Percentiles rank a stretch among this genome's conserved stretches.
These are phyloP conservation scores for Penicillium desertorum DNA, from an alignment of 495 filamentous ascomycete species.

Conservation along the genomic window DNA sequence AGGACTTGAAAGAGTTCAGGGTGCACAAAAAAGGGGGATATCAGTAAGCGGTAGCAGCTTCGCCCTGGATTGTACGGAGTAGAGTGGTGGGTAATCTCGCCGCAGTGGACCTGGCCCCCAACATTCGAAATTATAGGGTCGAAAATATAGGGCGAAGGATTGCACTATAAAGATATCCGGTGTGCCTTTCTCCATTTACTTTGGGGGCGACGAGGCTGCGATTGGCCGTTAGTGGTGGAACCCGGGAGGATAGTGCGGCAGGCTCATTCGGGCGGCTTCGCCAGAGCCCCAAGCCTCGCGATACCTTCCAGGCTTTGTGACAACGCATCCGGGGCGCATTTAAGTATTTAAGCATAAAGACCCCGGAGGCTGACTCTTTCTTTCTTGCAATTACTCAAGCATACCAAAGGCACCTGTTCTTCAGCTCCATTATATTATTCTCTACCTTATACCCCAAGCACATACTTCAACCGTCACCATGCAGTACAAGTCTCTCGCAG, in stretches of 20 bases:
- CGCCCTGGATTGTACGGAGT: neutral
- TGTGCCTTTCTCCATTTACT: neutral
- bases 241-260: neutral
- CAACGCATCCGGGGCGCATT: neutral
- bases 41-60: neutral
- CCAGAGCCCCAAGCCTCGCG: slow-evolving; percentile 6
- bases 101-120: neutral
- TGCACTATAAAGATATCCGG: neutral
- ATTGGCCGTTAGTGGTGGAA: slow-evolving; percentile 1
- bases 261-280: neutral
- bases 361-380: neutral
- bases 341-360: slow-evolving; percentile 6
- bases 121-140: neutral
- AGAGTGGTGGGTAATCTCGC: neutral
- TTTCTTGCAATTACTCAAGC: neutral
- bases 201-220: neutral
- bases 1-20: neutral
- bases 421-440: neutral
- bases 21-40: neutral
- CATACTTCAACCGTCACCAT: slow-evolving; percentile 13
- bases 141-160: neutral
- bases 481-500: slow-evolving; percentile 27
- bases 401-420: neutral
- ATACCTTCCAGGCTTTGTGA: neutral
- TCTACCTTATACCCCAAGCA: neutral